Evolutionary conservation across 768 basidiomycete genomes (phyloP).

Genomic region (Asterophora lycoperdoides): DNA sequence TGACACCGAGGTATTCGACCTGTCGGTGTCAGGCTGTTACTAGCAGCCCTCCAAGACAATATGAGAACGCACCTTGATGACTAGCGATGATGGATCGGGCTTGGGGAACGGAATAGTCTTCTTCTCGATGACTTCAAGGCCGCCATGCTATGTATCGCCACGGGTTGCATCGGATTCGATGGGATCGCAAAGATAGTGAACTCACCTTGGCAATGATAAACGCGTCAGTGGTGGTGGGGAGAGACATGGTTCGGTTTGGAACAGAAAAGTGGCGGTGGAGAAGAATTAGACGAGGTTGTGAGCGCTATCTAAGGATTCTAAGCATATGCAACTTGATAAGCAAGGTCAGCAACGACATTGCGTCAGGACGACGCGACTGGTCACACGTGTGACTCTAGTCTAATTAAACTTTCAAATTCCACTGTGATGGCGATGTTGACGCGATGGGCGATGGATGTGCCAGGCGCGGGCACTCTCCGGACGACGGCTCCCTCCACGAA

Average conservation of each 20-base stretch:
- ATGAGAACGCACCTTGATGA: constrained; percentile 34
- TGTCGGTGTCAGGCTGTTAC: constrained; percentile 19
- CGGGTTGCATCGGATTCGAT: neutral
- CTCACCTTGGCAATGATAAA: constrained; percentile 58
- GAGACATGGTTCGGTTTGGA: constrained; percentile 37
- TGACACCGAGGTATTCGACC: constrained; percentile 77
- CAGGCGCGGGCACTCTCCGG: too few species aligned
- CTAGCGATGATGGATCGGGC: constrained; percentile 55
- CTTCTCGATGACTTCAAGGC: constrained; percentile 72
- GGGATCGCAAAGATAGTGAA: neutral
- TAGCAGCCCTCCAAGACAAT: neutral
- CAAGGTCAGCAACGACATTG: too few species aligned
- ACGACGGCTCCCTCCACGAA: too few species aligned
- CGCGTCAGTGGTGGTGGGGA: constrained; percentile 62
- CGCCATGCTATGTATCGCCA: constrained; percentile 45
- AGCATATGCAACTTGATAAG: too few species aligned
- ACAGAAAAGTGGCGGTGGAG: constrained; percentile 29
- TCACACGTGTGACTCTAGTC: too few species aligned
- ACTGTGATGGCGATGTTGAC: too few species aligned
- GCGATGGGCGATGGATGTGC: too few species aligned
- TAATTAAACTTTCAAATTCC: too few species aligned
- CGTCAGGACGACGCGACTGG: too few species aligned
- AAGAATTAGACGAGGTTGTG: too few species aligned
- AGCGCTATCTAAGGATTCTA: too few species aligned
- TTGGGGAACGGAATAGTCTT: constrained; percentile 63